Evolutionary conservation across 768 basidiomycete species (phyloP).

Genomic region (Tephrocybe sp.): DNA sequence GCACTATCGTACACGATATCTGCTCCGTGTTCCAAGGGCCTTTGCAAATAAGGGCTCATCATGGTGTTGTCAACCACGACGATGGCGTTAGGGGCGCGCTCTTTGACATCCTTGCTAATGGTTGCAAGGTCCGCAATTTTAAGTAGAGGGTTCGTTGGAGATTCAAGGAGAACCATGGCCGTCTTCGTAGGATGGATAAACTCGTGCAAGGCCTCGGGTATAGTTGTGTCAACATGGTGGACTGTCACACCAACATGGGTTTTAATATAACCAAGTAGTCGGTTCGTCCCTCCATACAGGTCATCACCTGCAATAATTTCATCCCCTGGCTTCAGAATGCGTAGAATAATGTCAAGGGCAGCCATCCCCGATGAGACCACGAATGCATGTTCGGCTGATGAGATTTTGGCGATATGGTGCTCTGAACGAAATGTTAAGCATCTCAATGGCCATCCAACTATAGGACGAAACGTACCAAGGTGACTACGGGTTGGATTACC

Average conservation of each 20-base stretch:
- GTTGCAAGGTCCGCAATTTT: slow-evolving; percentile 89
- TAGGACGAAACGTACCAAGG: slow-evolving; percentile 56
- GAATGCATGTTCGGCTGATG: slow-evolving; percentile 86
- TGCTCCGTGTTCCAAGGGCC: slow-evolving; percentile 93
- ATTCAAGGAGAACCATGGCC: slow-evolving; percentile 95
- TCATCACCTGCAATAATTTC: slow-evolving; percentile 97
- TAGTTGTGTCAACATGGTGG: slow-evolving; percentile 91
- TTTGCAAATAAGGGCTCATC: slow-evolving; percentile 98
- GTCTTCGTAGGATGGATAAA: slow-evolving; percentile 72
- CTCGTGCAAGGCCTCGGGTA: slow-evolving; percentile 58
- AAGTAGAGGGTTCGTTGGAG: slow-evolving; percentile 94
- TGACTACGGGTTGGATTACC: slow-evolving; percentile 97
- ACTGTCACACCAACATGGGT: slow-evolving; percentile 86
- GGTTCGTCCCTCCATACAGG: slow-evolving; percentile 96
- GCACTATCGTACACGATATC: slow-evolving; percentile 98
- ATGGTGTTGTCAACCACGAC: slow-evolving; percentile 97
- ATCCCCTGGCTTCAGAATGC: slow-evolving; percentile 92
- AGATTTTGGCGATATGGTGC: slow-evolving; percentile 96
- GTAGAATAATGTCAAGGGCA: slow-evolving; percentile 91
- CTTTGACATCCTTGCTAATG: slow-evolving; percentile 83
- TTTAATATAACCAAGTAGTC: slow-evolving; percentile 85
- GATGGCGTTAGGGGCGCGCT: slow-evolving; percentile 74
- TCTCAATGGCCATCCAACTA: slow-evolving; percentile 5
- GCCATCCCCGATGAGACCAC: slow-evolving; percentile 98
- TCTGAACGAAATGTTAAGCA: slow-evolving; percentile 46